phyloP scores from a whole-genome alignment of 2,329 filamentous ascomycete genomes.

The Ceratocystis huliohia region DNA sequence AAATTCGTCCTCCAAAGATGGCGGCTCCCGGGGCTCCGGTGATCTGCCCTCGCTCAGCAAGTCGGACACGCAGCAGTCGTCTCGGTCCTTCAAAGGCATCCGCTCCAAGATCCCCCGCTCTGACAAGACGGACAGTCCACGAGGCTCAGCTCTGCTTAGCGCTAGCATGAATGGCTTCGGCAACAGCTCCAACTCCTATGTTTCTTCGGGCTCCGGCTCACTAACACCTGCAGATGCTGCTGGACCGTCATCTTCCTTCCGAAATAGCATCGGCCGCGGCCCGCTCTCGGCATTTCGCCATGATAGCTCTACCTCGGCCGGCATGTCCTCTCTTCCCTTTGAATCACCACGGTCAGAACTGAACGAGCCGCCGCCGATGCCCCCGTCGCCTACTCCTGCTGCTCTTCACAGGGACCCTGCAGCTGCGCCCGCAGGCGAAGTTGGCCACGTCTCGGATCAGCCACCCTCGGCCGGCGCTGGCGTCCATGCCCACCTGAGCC shows the following conservation, averaged over 20 bases:
- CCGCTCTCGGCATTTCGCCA: slow-evolving; percentile 25
- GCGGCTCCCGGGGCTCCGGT: slow-evolving; percentile 5
- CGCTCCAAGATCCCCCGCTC: slow-evolving; percentile 77
- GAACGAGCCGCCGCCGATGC: slow-evolving; percentile 16
- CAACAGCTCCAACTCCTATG: slow-evolving; percentile 25
- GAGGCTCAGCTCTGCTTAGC: slow-evolving; percentile 56
- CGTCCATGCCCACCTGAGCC: slow-evolving; percentile 45
- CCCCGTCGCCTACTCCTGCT: slow-evolving; percentile 33
- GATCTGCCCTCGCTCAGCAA: slow-evolving; percentile 66
- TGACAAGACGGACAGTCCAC: slow-evolving; percentile 64
- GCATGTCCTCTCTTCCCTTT: neutral
- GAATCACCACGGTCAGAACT: slow-evolving; percentile 11
- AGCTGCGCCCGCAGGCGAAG: slow-evolving; percentile 77
- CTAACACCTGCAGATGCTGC: slow-evolving; percentile 6
- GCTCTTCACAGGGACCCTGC: slow-evolving; percentile 69
- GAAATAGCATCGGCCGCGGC: slow-evolving; percentile 13
- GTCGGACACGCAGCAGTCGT: slow-evolving; percentile 85
- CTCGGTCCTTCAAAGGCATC: slow-evolving; percentile 71
- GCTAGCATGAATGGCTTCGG: slow-evolving; percentile 39
- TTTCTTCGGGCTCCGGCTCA: slow-evolving; percentile 28
- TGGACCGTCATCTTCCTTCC: slow-evolving; percentile 24
- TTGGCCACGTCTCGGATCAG: slow-evolving; percentile 85
- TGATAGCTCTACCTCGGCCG: slow-evolving; percentile 29
- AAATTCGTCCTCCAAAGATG: slow-evolving; percentile 19
- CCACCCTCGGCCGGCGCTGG: slow-evolving; percentile 58